Evolutionary conservation across 176 grass and related monocot genomes (phyloP).

Genomic region (Tillandsia fasciculata): DNA sequence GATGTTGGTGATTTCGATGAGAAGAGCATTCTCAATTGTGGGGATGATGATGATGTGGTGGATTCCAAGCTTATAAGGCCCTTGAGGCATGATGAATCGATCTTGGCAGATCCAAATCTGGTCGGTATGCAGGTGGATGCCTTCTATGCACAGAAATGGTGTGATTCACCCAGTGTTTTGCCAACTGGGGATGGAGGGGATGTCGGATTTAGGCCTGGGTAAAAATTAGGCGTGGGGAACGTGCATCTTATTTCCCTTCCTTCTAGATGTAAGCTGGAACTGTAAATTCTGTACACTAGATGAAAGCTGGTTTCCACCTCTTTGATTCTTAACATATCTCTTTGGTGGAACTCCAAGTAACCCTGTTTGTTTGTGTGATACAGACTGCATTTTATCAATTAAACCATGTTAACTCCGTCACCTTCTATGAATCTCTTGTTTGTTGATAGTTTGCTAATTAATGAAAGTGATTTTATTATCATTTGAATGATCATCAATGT

Average conservation of each 20-base stretch:
- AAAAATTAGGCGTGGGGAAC: conserved; percentile 41
- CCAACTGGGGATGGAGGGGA: conserved; percentile 43
- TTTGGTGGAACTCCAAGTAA: neutral
- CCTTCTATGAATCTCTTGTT: neutral
- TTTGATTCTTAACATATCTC: neutral
- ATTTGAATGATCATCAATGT: too few relatives aligned
- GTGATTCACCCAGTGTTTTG: conserved; percentile 81
- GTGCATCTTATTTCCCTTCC: conserved; percentile 17
- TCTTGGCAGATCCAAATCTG: conserved; percentile 64
- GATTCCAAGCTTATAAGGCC: conserved; percentile 89
- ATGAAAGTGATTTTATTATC: too few relatives aligned
- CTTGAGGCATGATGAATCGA: conserved; percentile 63
- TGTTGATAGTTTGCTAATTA: neutral
- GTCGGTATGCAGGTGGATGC: conserved; percentile 80
- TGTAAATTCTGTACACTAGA: conserved; percentile 98
- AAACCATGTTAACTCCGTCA: neutral
- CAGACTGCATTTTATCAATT: conserved; percentile 3
- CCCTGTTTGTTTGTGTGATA: neutral
- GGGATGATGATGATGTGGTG: conserved; percentile 54
- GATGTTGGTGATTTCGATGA: conserved; percentile 71
- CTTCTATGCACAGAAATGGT: conserved; percentile 94
- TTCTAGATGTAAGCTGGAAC: conserved; percentile 26
- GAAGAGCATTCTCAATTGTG: conserved; percentile 86
- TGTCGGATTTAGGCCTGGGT: conserved; percentile 60
- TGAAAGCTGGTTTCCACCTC: neutral